phyloP scores from a whole-genome alignment of 371 early-diverging fungal species.

The Basidiobolus meristosporus region DNA sequence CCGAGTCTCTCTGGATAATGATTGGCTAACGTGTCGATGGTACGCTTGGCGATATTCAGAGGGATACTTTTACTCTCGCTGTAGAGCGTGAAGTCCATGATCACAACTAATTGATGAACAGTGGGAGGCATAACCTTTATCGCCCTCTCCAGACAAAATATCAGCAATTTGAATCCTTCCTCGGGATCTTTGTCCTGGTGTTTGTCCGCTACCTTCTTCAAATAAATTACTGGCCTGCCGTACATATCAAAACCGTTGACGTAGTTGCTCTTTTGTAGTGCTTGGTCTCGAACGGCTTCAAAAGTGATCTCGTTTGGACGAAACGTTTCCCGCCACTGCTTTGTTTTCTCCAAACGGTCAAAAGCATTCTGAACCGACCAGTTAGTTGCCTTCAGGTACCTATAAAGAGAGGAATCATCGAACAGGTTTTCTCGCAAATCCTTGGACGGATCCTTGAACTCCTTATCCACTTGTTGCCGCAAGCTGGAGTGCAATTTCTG shows the following conservation, averaged over 20 bases:
- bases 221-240: conserved; percentile 55
- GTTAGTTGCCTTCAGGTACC: conserved; percentile 61
- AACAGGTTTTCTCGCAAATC: too few relatives aligned
- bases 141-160: conserved; percentile 58
- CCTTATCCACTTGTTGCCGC: too few relatives aligned
- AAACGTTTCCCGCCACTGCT: conserved; percentile 57
- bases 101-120: conserved; percentile 44
- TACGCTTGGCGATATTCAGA: conserved; percentile 46
- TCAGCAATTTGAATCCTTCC: conserved; percentile 54
- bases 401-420: conserved; percentile 28
- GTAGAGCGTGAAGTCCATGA: conserved; percentile 67
- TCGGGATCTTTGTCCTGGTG: conserved; percentile 65
- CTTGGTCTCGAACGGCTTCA: conserved; percentile 50
- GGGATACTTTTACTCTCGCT: conserved; percentile 47
- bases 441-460: too few relatives aligned
- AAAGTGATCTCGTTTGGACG: conserved; percentile 49
- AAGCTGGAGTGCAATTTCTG: too few relatives aligned
- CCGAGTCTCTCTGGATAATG: conserved; percentile 80
- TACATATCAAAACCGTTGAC: conserved; percentile 49
- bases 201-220: conserved; percentile 41
- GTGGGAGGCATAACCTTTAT: conserved; percentile 55
- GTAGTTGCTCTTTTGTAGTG: conserved; percentile 58
- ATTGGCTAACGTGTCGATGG: conserved; percentile 49
- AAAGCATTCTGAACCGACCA: conserved; percentile 41
- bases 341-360: conserved; percentile 36